These are phyloP conservation scores for Alnus glutinosa DNA, from an alignment of 306 rosid genomes.

Conservation along the genomic window DNA sequence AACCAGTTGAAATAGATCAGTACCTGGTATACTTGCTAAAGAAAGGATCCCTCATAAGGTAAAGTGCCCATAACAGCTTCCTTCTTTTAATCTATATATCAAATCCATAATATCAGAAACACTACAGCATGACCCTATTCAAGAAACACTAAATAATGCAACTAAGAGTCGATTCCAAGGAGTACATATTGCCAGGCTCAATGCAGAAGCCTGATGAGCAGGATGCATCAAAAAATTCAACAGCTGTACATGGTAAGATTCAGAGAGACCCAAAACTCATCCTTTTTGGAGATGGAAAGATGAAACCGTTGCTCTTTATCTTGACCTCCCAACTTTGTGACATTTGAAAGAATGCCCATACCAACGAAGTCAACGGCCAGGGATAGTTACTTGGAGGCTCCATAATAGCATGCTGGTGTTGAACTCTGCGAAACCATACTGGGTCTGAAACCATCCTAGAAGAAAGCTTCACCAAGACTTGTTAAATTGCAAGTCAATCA, in stretches of 20 bases:
- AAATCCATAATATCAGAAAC: constrained; percentile 17
- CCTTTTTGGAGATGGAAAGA: constrained; percentile 68
- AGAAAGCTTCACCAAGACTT: no score
- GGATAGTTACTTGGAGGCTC: constrained; percentile 64
- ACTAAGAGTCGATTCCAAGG: constrained; percentile 8
- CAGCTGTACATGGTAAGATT: constrained; percentile 7
- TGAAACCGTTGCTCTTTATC: constrained; percentile 41
- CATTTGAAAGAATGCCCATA: constrained; percentile 59
- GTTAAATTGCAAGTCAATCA: no score
- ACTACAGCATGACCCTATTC: constrained; percentile 26
- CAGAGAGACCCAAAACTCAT: constrained; percentile 67
- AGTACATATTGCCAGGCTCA: constrained; percentile 7
- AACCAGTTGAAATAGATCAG: not conserved
- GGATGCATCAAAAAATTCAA: not conserved
- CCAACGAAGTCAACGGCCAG: constrained; percentile 64
- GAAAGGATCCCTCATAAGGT: constrained; percentile 97
- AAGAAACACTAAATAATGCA: not conserved
- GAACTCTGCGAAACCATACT: constrained; percentile 51
- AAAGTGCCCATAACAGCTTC: constrained; percentile 76
- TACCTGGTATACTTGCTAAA: constrained; percentile 86
- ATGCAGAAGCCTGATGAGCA: constrained; percentile 1
- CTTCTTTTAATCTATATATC: constrained; percentile 66
- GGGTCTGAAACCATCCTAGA: constrained; percentile 61
- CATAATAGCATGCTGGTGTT: constrained; percentile 60
- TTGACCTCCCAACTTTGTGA: constrained; percentile 39